Conservation (phyloP, 2,329 filamentous ascomycete species). For the Rutstroemia sp. region DNA sequence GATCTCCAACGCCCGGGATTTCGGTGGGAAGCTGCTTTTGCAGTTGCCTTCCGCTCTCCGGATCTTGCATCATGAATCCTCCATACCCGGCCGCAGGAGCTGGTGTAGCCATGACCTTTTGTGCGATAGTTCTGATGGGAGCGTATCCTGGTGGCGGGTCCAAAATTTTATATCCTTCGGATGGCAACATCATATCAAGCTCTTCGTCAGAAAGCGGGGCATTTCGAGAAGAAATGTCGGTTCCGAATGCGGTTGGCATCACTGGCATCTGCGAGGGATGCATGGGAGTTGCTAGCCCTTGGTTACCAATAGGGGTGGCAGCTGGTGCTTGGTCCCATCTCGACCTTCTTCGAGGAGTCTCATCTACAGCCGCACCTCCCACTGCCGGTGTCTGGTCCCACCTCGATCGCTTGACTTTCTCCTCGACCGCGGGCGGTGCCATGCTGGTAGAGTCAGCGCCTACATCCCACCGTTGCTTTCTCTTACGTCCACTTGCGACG, state of each 20-base stretch:
- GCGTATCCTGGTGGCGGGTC: slow-evolving; percentile 89
- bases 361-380: slow-evolving; percentile 41
- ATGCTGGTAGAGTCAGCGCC: slow-evolving; percentile 48
- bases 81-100: slow-evolving; percentile 49
- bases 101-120: slow-evolving; percentile 68
- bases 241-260: slow-evolving; percentile 62
- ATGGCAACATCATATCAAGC: slow-evolving; percentile 82
- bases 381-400: slow-evolving; percentile 79
- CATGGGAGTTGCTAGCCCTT: slow-evolving; percentile 70
- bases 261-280: slow-evolving; percentile 58
- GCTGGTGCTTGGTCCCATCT: slow-evolving; percentile 89
- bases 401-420: slow-evolving; percentile 61
- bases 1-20: slow-evolving; percentile 89
- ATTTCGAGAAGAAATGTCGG: slow-evolving; percentile 73
- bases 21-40: slow-evolving; percentile 91
- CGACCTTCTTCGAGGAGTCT: slow-evolving; percentile 66
- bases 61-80: slow-evolving; percentile 97
- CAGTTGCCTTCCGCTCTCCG: slow-evolving; percentile 72
- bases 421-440: slow-evolving; percentile 40
- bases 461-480: slow-evolving; percentile 95
- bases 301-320: slow-evolving; percentile 66
- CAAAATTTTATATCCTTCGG: slow-evolving; percentile 87
- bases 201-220: slow-evolving; percentile 86
- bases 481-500: slow-evolving; percentile 60
- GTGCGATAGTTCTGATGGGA: slow-evolving; percentile 67